Conservation (phyloP, 2,329 filamentous ascomycete genomes). For the Neophaeococcomyces aloes region DNA sequence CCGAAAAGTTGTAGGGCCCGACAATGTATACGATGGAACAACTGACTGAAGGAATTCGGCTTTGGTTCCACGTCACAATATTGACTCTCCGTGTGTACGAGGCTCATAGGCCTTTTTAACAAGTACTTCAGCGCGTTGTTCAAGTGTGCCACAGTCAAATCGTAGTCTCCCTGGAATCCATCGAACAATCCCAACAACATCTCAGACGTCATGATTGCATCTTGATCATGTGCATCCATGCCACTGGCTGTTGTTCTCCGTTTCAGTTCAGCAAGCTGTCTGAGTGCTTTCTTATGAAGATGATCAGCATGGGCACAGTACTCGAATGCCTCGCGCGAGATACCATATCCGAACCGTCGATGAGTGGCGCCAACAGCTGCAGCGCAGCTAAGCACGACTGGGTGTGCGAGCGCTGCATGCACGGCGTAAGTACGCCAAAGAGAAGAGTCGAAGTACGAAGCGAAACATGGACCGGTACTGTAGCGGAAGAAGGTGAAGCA, state of each 20-base stretch:
- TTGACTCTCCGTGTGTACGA: constrained; percentile 17
- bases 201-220: constrained; percentile 17
- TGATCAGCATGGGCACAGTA: constrained; percentile 19
- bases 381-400: constrained; percentile 16
- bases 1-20: constrained; percentile 10
- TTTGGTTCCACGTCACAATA: constrained; percentile 13
- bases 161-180: constrained; percentile 20
- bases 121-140: constrained; percentile 15
- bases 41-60: background rate
- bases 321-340: constrained; percentile 18
- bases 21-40: background rate
- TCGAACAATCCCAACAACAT: constrained; percentile 20
- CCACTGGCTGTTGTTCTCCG: background rate
- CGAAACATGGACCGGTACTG: constrained; percentile 22
- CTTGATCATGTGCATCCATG: background rate
- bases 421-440: constrained; percentile 18
- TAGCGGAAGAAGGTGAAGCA: constrained; percentile 27
- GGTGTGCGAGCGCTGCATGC: constrained; percentile 15
- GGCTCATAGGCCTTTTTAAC: constrained; percentile 13
- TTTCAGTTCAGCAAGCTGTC: constrained; percentile 7
- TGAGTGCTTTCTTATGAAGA: constrained; percentile 15
- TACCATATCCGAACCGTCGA: constrained; percentile 19
- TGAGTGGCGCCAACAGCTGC: constrained; percentile 20
- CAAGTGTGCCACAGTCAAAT: constrained; percentile 14
- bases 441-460: constrained; percentile 20